phyloP scores from a whole-genome alignment of 164 flowering plant species.

The Stephania japonica region DNA sequence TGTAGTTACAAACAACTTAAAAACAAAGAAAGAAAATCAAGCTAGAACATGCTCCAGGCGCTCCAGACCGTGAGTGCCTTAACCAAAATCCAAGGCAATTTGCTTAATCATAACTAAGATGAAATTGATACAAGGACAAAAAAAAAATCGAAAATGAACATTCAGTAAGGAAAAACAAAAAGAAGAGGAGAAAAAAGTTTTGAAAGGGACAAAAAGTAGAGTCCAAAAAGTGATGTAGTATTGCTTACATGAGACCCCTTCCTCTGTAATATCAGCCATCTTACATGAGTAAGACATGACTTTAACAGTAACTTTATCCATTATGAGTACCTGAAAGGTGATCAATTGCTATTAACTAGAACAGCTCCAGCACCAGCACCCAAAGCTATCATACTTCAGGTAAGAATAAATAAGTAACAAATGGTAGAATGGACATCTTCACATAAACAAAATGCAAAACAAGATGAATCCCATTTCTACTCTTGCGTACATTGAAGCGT shows the following conservation, averaged over 20 bases:
- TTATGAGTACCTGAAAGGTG: constrained; percentile 73
- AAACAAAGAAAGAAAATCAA: not conserved
- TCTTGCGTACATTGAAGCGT: not conserved
- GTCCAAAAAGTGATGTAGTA: not conserved
- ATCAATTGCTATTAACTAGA: constrained; percentile 7
- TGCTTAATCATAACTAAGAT: not conserved
- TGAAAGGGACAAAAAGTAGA: not conserved
- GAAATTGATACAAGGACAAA: not conserved
- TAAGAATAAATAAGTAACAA: not conserved
- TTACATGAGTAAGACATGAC: constrained; percentile 92
- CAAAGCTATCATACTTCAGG: not conserved
- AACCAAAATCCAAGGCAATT: not conserved
- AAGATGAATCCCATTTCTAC: not conserved
- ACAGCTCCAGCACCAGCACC: not conserved
- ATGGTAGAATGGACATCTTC: not conserved
- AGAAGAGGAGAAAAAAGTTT: not conserved
- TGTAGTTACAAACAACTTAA: not conserved
- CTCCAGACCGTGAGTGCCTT: not conserved
- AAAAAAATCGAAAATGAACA: not conserved
- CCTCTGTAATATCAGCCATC: constrained; percentile 95
- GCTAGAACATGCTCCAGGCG: not conserved
- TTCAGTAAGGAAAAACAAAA: not conserved
- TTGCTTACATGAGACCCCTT: constrained; percentile 92
- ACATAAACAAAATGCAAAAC: not conserved
- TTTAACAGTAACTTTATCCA: constrained; percentile 94